A percentile compares a stretch with the other conserved stretches of the same genome.
Conservation (phyloP, 192 early-diverging fungal genomes). For the Paraglomus brasilianum region DNA sequence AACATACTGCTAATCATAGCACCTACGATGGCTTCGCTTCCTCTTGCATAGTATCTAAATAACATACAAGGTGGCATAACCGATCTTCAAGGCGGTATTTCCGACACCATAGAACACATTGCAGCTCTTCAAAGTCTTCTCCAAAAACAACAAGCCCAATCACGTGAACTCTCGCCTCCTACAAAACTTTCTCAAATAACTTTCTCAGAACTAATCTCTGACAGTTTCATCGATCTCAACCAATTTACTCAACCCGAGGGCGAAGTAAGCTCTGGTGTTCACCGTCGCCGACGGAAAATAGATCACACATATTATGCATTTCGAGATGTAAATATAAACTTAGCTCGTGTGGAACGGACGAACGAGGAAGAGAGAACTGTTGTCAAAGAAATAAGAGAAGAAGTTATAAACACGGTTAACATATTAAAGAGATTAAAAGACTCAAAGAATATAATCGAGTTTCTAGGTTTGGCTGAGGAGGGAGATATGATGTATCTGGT, state of each 20-base stretch:
- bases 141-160: not conserved
- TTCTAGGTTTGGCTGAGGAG: not conserved
- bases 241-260: not conserved
- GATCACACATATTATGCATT: not conserved
- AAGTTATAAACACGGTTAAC: not conserved
- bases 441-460: conserved; percentile 19
- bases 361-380: not conserved
- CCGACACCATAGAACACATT: not conserved
- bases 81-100: conserved; percentile 5
- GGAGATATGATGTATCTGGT: conserved; percentile 38
- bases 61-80: conserved; percentile 1
- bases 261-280: not conserved
- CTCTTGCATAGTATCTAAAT: not conserved
- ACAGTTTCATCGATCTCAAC: not conserved
- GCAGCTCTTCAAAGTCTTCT: not conserved
- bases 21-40: too few species aligned
- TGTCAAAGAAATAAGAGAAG: conserved; percentile 2
- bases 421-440: conserved; percentile 25
- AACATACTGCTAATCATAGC: not conserved
- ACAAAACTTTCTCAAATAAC: not conserved
- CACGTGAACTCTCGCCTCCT: not conserved
- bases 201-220: not conserved
- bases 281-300: not conserved
- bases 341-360: not conserved
- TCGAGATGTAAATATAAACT: not conserved